Conservation (phyloP, 2,329 filamentous ascomycete species). For the Sclerotinia borealis region DNA sequence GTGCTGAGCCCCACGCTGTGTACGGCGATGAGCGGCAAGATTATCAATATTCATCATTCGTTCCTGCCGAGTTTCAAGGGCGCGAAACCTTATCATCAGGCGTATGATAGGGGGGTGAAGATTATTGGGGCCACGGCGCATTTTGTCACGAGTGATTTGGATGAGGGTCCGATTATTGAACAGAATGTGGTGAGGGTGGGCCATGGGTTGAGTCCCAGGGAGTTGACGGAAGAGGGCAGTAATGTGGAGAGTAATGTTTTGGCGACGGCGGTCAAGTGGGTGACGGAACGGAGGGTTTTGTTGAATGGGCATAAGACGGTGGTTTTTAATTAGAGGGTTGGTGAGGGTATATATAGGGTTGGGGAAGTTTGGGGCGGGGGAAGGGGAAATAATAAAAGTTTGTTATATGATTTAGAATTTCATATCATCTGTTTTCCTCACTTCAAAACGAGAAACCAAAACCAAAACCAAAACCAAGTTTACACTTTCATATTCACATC, state of each 20-base stretch:
- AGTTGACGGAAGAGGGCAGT: conserved; percentile 71
- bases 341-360: neutral
- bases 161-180: conserved; percentile 85
- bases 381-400: too few relatives aligned
- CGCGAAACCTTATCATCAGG: conserved; percentile 83
- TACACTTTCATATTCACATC: too few relatives aligned
- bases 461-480: too few relatives aligned
- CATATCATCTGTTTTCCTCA: too few relatives aligned
- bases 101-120: conserved; percentile 80
- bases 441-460: too few relatives aligned
- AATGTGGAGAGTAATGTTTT: conserved; percentile 81
- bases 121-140: conserved; percentile 83
- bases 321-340: conserved; percentile 48
- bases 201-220: conserved; percentile 69
- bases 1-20: conserved; percentile 71
- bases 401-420: too few relatives aligned
- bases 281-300: conserved; percentile 71
- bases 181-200: conserved; percentile 73
- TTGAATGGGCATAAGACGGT: conserved; percentile 76
- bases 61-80: conserved; percentile 87
- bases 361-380: too few relatives aligned
- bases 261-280: conserved; percentile 77
- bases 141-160: conserved; percentile 78
- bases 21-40: conserved; percentile 72
- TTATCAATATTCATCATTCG: conserved; percentile 89